Percentiles rank a stretch among this genome's conserved stretches.
Conservation (phyloP, 306 rosid species). For the Cyclanthera cordifolia region DNA sequence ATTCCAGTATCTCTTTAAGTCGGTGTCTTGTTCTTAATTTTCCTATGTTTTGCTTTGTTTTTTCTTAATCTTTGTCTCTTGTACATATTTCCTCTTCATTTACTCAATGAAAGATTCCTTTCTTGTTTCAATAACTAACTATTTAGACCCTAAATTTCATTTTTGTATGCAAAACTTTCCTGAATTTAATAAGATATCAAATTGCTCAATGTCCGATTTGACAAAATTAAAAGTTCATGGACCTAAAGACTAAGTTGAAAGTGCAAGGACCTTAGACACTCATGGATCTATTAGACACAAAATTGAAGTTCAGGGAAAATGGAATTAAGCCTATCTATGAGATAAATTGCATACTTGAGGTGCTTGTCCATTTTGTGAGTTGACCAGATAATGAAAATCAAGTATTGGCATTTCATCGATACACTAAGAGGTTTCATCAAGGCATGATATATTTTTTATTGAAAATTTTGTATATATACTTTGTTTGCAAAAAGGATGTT, state of each 20-base stretch:
- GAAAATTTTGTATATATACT: background rate
- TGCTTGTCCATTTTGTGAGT: constrained; percentile 33
- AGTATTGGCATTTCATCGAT: background rate
- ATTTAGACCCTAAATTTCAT: no score
- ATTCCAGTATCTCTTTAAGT: no score
- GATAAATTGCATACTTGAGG: constrained; percentile 34
- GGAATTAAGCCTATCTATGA: background rate
- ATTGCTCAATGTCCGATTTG: background rate
- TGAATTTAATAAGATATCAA: no score
- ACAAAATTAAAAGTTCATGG: background rate
- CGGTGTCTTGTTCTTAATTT: no score
- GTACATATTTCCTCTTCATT: no score
- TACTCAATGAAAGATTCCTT: no score
- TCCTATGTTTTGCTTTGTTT: no score
- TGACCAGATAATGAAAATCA: background rate
- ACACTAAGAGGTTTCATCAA: background rate
- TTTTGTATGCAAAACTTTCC: no score
- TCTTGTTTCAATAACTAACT: no score
- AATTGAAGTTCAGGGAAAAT: background rate
- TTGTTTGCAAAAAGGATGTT: background rate
- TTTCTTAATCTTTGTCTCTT: no score
- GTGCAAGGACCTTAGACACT: background rate
- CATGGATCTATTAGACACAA: no score
- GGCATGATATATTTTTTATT: background rate
- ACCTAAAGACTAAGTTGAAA: background rate